phyloP scores from a whole-genome alignment of 1,139 yeast species.

The Yamadazyma blattariae region DNA sequence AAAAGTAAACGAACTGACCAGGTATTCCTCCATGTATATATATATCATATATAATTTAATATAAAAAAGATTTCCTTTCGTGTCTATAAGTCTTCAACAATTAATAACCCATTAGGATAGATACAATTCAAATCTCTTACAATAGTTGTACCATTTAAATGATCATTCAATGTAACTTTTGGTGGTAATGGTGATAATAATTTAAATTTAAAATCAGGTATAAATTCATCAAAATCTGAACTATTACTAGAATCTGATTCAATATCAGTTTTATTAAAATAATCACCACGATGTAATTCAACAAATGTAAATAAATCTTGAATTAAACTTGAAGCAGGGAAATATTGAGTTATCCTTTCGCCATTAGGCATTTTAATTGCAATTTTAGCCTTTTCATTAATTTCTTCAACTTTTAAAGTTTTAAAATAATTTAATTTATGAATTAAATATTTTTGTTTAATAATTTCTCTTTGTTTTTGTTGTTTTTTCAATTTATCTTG shows the following conservation, averaged over 20 bases:
- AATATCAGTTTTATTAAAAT: conserved; percentile 36
- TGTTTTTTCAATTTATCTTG: conserved; percentile 45
- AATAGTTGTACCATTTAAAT: conserved; percentile 11
- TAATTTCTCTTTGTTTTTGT: conserved; percentile 21
- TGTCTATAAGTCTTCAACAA: conserved; percentile 29
- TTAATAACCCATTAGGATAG: conserved; percentile 44
- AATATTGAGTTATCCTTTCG: conserved; percentile 43
- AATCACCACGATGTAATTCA: conserved; percentile 36
- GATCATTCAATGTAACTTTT: conserved; percentile 27
- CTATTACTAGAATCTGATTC: conserved; percentile 17
- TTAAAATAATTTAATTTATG: conserved; percentile 51
- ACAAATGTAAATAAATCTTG: conserved; percentile 62
- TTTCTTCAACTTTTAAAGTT: conserved; percentile 29
- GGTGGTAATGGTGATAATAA: conserved; percentile 43
- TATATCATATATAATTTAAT: neutral
- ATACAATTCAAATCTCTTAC: conserved; percentile 32
- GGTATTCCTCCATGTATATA: neutral
- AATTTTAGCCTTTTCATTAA: conserved; percentile 40
- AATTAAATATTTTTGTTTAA: conserved; percentile 28
- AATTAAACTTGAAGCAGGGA: conserved; percentile 43
- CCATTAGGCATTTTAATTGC: conserved; percentile 61
- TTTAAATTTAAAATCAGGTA: conserved; percentile 29
- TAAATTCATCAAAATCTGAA: conserved; percentile 19
- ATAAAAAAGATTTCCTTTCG: neutral
- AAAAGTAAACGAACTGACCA: conserved; percentile 43